Evolutionary conservation across 495 filamentous ascomycete species (phyloP), one percentile per base, ranked within the genome.

Genomic region (Aspergillus cavernicola): DNA sequence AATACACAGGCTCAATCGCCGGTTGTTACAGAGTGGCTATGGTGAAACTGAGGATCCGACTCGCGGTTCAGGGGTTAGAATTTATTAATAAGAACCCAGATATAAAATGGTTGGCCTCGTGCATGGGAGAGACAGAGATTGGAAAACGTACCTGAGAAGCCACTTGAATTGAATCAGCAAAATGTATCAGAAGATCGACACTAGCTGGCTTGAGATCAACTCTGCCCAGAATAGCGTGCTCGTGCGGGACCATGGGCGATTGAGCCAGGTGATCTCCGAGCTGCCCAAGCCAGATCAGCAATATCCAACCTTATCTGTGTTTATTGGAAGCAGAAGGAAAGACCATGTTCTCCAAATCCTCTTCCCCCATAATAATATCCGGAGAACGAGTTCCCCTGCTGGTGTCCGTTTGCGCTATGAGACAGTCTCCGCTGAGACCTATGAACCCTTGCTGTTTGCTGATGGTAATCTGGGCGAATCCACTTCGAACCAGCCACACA

Each of bases 281-380:
- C 44, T 66, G 0, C 39, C 50, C 3, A 16, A 57, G n/a, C 52
- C 55, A 20, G 20, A 53, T 19, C 49, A 40, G 2, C 52, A 62
- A 50, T 42, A 50, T 32, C 64, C 52, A 12, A 50, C 33, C 4
- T 36, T 66, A 31, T 66, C 40, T 16, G 54, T 59, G 12, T 64
- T 66, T 37, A 35, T 66, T 2, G 57, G 59, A 3, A 26, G 45
- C 1, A 49, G 48, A 26, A 19, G 22, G 18, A 66, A 59, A 37
- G 44, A 57, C 24, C 15, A 44, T 9, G 37, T 38, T 23, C 54
- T 66, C 19, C 55, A 62, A 37, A 22, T 31, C 23, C n/a, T 64
- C 0, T 66, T 52, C 37, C 49, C 52, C 20, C n/a, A 46, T 10
- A 66, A 66, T 29, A 62, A 62, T 51, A 62, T 66, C 31, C 40